These are phyloP conservation scores for Fagus sylvatica DNA, from an alignment of 306 rosid genomes.

Conservation along the genomic window DNA sequence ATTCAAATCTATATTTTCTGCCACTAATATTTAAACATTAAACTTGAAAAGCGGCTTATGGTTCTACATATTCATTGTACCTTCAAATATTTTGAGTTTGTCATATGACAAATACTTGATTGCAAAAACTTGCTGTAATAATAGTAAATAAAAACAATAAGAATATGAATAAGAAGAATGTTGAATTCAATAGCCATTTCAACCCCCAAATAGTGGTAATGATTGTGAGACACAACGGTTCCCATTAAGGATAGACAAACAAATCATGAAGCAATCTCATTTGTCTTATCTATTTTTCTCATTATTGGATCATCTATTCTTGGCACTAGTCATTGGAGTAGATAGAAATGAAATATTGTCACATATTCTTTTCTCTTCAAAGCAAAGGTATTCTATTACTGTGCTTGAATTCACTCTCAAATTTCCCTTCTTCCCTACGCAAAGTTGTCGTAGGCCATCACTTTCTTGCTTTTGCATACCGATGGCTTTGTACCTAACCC, in stretches of 20 bases:
- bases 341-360: slow-evolving; percentile 27
- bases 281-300: slow-evolving; percentile 2
- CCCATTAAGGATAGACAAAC: slow-evolving; percentile 10
- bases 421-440: slow-evolving; percentile 69
- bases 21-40: background rate
- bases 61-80: slow-evolving; percentile 7
- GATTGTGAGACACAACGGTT: slow-evolving; percentile 21
- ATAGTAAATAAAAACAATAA: slow-evolving; percentile 2
- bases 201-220: slow-evolving; percentile 26
- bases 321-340: slow-evolving; percentile 1
- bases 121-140: slow-evolving; percentile 21
- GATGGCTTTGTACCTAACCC: slow-evolving; percentile 46
- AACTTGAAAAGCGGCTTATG: slow-evolving; percentile 18
- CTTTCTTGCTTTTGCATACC: slow-evolving; percentile 35
- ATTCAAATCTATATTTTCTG: background rate
- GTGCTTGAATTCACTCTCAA: slow-evolving; percentile 31
- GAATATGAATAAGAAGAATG: too few species aligned
- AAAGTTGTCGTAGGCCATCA: slow-evolving; percentile 37
- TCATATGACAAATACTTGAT: background rate
- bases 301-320: slow-evolving; percentile 19
- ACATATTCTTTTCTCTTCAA: slow-evolving; percentile 57
- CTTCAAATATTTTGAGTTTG: background rate
- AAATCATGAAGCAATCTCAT: slow-evolving; percentile 31
- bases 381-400: slow-evolving; percentile 54
- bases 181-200: background rate